Base-by-base conservation (phyloP, 495 filamentous ascomycete species). In the Chaetomium cochliodes region DNA sequence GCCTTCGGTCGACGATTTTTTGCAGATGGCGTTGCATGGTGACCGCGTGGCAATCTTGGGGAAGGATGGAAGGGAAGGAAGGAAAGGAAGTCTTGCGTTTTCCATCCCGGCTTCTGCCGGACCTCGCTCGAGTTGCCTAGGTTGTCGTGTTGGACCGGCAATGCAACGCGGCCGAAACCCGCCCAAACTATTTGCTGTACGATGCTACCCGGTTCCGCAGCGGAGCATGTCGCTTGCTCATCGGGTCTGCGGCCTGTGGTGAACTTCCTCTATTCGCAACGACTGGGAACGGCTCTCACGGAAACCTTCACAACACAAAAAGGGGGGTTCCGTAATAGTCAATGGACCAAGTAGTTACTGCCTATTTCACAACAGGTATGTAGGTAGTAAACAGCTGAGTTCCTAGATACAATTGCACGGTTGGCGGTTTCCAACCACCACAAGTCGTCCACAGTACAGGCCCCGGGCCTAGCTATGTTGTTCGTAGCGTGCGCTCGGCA, bases 11-110 rank as follows among this genome's bases (percentile, higher is more conserved):
- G 30, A 25, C 58, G 13, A 18, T 11, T 18, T 52, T 11, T 59
- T 5, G 25, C 28, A 22, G 1, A 20, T 6, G 15, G 16, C 41
- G 41, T 59, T 16, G 57, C 57, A 22, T 33, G 23, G 25, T 59
- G 13, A n/a, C 57, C 57, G 18, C 26, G 42, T 59, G 57, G 56
- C 56, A 41, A 44, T 15, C 41, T 44, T 44, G 41, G 41, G 13
- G 16, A n/a, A n/a, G n/a, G n/a, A n/a, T n/a, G n/a, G n/a, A n/a
- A n/a, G n/a, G n/a, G n/a, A n/a, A n/a, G n/a, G n/a, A n/a, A n/a
- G n/a, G 28, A 30, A 30, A 30, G 33, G 33, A 37, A 37, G 33
- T 44, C 16, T 44, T 44, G 13, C 13, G 12, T 44, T 18, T 15
- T 44, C 16, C 41, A 18, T 44, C 16, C 41, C 41, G 41, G 41